phyloP scores from a whole-genome alignment of 1,284 basidiomycete genomes.

The Entoloma clypeatum region DNA sequence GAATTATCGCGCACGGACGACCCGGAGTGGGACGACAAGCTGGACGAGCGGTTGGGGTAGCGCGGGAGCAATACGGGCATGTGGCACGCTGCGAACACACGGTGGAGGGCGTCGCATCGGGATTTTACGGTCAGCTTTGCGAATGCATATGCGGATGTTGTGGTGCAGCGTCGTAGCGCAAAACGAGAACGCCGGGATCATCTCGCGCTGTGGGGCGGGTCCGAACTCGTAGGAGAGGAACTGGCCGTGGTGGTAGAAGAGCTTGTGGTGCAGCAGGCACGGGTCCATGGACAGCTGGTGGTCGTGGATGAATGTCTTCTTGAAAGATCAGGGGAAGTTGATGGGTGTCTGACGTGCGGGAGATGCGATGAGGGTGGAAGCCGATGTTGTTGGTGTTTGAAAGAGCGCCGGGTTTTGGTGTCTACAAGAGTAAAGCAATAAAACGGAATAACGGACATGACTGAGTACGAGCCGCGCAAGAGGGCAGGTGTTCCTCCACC shows the following conservation, averaged over 20 bases:
- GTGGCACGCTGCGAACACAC: constrained; percentile 35
- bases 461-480: constrained; percentile 37
- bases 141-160: constrained; percentile 58
- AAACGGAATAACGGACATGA: constrained; percentile 28
- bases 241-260: constrained; percentile 48
- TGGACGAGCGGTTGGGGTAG: constrained; percentile 55
- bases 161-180: constrained; percentile 55
- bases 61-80: constrained; percentile 66
- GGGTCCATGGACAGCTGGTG: constrained; percentile 57
- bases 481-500: constrained; percentile 33
- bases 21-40: constrained; percentile 51
- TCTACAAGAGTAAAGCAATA: constrained; percentile 21
- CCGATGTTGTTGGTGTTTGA: constrained; percentile 30
- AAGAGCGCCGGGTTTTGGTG: constrained; percentile 25
- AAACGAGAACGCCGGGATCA: constrained; percentile 54
- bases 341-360: constrained; percentile 35
- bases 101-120: constrained; percentile 52
- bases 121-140: too few relatives aligned
- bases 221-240: constrained; percentile 50
- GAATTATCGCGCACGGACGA: constrained; percentile 41
- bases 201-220: constrained; percentile 40
- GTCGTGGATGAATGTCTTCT: constrained; percentile 51
- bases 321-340: constrained; percentile 24
- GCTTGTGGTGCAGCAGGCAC: constrained; percentile 48
- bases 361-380: constrained; percentile 35